Percentiles rank a stretch among this genome's conserved stretches.
Evolutionary conservation across 163 green algal genomes (phyloP).

Genomic region (Prototheca cutis): DNA sequence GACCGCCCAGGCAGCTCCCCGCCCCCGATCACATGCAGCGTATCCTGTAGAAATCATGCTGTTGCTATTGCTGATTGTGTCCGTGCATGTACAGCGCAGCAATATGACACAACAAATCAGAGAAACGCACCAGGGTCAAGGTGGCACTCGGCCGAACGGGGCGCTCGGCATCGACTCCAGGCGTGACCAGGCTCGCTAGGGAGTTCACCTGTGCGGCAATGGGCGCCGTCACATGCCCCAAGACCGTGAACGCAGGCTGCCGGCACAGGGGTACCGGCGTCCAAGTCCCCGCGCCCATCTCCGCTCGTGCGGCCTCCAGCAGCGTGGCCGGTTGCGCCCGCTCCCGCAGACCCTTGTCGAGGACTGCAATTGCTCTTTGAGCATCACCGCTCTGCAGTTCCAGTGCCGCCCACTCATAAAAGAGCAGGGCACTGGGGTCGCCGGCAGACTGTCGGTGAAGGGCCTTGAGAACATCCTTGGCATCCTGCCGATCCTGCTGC

Average conservation of each 20-base stretch:
- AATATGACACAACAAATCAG: too few relatives aligned
- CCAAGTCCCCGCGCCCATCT: background rate
- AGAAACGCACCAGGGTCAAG: background rate
- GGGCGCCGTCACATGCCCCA: too few relatives aligned
- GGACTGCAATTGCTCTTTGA: conserved; percentile 41
- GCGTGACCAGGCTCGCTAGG: background rate
- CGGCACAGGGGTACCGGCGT: background rate
- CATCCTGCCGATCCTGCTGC: conserved; percentile 53
- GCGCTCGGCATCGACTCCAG: background rate
- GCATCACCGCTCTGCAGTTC: conserved; percentile 50
- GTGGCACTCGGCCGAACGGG: background rate
- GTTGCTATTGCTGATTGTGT: too few relatives aligned
- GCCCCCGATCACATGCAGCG: too few relatives aligned
- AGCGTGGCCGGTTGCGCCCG: conserved; percentile 42
- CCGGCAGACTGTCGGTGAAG: conserved; percentile 64
- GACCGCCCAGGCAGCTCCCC: background rate
- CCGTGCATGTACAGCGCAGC: too few relatives aligned
- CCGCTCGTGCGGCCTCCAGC: conserved; percentile 2
- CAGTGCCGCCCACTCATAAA: conserved; percentile 66
- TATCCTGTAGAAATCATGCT: too few relatives aligned
- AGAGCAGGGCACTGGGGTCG: conserved; percentile 46
- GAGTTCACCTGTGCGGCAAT: too few relatives aligned
- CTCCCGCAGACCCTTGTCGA: conserved; percentile 56
- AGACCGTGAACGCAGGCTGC: background rate
- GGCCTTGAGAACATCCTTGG: conserved; percentile 73